Base-by-base conservation (phyloP, 805 yeast species). In the Hanseniaspora mollemarum region DNA sequence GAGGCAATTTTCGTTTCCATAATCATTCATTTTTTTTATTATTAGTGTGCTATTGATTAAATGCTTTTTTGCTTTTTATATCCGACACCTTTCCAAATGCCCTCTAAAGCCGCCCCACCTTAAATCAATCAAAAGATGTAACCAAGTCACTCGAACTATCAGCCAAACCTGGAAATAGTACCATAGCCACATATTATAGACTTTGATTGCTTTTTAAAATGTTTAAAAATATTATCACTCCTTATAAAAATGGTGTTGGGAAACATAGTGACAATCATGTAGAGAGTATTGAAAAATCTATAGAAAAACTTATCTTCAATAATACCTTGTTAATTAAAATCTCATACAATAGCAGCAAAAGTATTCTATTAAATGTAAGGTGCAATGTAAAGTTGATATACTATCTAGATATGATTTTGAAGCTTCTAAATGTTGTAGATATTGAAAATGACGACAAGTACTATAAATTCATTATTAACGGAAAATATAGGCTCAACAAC, bases 371-470 rank as follows among this genome's bases (percentile, higher is more conserved):
- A 16, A 40, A 15, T 12, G n/a, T 48, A 9, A 31, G 51, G 25
- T 28, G 41, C 8, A 40, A 48, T 36, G 26, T 26, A 16, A 39
- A 48, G 18, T 32, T 48, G 32, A 31, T 48, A 4, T 48, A 48
- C 15, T 48, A 39, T 19, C 10, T 48, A 31, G 51, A 48, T 25
- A 26, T 48, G 21, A 12, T 48, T 2, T 13, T 22, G 8, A 48
- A 48, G 15, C 19, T 48, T 1, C n/a, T 48, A 7, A 48, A 48
- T 26, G 43, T 48, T 24, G 40, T 32, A 9, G 38, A 48, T 24
- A 24, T 16, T 25, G 22, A 39, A 4, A 19, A 16, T 25, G 43
- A 39, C 16, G 24, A 39, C 22, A 8, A 7, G 10, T 6, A n/a
- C 3, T 39, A 13, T 15, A 26, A 25, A 13, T 39, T 39, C 26